Evolutionary conservation across 345 rosid genomes (phyloP).

Genomic region (Eutrema japonicum): DNA sequence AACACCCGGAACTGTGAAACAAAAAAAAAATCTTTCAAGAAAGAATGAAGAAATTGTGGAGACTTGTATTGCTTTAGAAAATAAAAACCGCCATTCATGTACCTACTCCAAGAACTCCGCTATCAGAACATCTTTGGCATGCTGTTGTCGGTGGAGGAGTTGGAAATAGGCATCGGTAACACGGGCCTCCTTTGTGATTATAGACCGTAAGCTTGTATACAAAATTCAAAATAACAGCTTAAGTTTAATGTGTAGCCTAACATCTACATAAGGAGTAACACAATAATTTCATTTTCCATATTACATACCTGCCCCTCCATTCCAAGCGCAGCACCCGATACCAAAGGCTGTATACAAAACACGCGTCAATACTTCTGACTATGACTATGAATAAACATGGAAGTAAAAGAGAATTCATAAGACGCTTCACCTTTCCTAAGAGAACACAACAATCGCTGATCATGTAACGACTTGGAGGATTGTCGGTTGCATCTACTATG

Average conservation of each 20-base stretch:
- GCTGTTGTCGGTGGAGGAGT: slow-evolving; percentile 84
- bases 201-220: slow-evolving; percentile 59
- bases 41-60: slow-evolving; percentile 13
- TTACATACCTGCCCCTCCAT: slow-evolving; percentile 86
- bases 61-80: not conserved
- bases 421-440: slow-evolving; percentile 75
- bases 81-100: slow-evolving; percentile 19
- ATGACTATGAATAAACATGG: slow-evolving; percentile 9
- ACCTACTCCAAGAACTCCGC: slow-evolving; percentile 94
- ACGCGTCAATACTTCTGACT: slow-evolving; percentile 18
- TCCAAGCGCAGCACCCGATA: slow-evolving; percentile 97
- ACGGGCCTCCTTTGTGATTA: slow-evolving; percentile 77
- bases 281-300: slow-evolving; percentile 1
- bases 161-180: slow-evolving; percentile 86
- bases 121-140: slow-evolving; percentile 87
- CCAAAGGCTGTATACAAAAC: slow-evolving; percentile 73
- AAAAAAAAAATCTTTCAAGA: not conserved
- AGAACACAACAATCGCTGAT: slow-evolving; percentile 96
- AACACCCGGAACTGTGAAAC: slow-evolving; percentile 78
- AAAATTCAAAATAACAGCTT: slow-evolving; percentile 7
- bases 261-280: slow-evolving; percentile 8
- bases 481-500: slow-evolving; percentile 90
- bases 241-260: slow-evolving; percentile 1
- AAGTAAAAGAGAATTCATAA: slow-evolving; percentile 15
- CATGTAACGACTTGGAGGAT: slow-evolving; percentile 97